Percentiles rank a stretch among this genome's conserved stretches.
phyloP scores from a whole-genome alignment of 2,329 filamentous ascomycete genomes.

The Phialophora verrucosa region DNA sequence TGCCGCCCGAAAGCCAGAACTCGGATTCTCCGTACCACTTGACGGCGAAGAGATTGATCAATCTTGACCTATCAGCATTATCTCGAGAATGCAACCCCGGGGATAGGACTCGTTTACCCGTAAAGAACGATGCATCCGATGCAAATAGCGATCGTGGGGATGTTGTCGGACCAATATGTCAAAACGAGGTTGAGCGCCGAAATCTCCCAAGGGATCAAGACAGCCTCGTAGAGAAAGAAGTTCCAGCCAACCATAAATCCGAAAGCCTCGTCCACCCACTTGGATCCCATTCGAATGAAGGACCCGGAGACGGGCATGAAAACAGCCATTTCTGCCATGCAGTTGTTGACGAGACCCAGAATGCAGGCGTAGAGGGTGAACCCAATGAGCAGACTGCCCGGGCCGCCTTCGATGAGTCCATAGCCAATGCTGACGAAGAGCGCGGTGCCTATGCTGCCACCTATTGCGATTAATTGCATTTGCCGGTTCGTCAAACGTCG shows the following conservation, averaged over 20 bases:
- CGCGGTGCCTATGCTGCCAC: conserved; percentile 46
- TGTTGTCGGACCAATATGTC: conserved; percentile 47
- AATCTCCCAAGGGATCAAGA: conserved; percentile 50
- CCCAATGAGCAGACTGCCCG: conserved; percentile 44
- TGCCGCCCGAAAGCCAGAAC: conserved; percentile 70
- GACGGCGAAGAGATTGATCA: conserved; percentile 68
- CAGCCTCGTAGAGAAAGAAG: conserved; percentile 52
- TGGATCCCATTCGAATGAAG: conserved; percentile 47
- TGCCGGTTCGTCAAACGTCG: conserved; percentile 38
- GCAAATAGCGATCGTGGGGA: conserved; percentile 46
- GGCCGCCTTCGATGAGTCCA: conserved; percentile 44
- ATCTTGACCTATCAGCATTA: not conserved
- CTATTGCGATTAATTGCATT: conserved; percentile 50
- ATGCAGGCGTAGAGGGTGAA: conserved; percentile 42
- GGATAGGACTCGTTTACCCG: conserved; percentile 36
- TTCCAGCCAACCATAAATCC: conserved; percentile 55
- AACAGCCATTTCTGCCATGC: conserved; percentile 49
- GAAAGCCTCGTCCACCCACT: conserved; percentile 54
- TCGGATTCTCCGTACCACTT: conserved; percentile 74
- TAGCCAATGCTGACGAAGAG: conserved; percentile 47
- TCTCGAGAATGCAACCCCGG: not conserved
- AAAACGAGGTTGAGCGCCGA: conserved; percentile 50
- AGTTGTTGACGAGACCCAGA: conserved; percentile 46
- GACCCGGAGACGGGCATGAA: conserved; percentile 48
- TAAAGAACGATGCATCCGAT: conserved; percentile 48